Percentiles rank a stretch among this genome's conserved stretches.
Evolutionary conservation across 2,329 filamentous ascomycete species (phyloP).

Genomic region (Sarocladium strictum): DNA sequence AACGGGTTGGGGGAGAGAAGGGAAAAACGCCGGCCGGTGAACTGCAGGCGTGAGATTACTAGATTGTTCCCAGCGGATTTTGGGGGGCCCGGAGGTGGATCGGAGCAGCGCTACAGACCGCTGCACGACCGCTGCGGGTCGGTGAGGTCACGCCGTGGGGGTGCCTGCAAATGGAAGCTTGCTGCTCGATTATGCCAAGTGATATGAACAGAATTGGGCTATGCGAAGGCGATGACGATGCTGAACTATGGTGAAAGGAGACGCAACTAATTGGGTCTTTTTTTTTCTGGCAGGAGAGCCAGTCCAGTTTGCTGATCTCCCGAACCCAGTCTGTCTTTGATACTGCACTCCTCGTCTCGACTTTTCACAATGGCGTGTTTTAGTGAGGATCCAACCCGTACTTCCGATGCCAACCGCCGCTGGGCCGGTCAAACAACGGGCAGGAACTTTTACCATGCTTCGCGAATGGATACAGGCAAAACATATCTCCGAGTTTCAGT

Average conservation of each 20-base stretch:
- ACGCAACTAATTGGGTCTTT: too few species aligned
- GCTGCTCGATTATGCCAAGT: neutral
- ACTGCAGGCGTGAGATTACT: neutral
- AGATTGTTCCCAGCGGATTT: neutral
- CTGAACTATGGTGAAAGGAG: too few species aligned
- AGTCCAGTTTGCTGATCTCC: too few species aligned
- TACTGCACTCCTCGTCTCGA: neutral
- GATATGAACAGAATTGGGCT: too few species aligned
- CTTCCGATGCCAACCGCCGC: conserved; percentile 2
- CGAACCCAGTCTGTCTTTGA: neutral
- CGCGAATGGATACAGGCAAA: too few species aligned
- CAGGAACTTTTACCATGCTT: too few species aligned
- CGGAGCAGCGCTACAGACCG: conserved; percentile 4
- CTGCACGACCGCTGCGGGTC: conserved; percentile 3
- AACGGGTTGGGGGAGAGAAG: neutral
- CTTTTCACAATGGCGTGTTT: neutral
- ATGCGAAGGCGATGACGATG: too few species aligned
- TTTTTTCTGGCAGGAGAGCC: too few species aligned
- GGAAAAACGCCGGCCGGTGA: conserved; percentile 4
- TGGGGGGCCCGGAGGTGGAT: conserved; percentile 4
- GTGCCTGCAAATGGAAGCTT: neutral
- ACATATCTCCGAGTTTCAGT: too few species aligned
- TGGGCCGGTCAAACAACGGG: neutral
- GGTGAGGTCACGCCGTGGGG: conserved; percentile 8
- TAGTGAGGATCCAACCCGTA: neutral